These are phyloP conservation scores for Daucus carota DNA, from an alignment of 129 eudicot species.

Conservation along the genomic window DH1_v3.0 NC_030383.2:44203001-44203500, in stretches of 20 bases:
- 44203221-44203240: constrained; percentile 27
- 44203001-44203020: too few relatives aligned
- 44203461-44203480: constrained; percentile 29
- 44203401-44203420: constrained; percentile 9
- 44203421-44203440: constrained; percentile 11
- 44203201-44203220: constrained; percentile 14
- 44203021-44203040: too few relatives aligned
- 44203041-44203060: too few relatives aligned
- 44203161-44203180: constrained; percentile 10
- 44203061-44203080: neutral
- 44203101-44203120: too few relatives aligned
- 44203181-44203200: constrained; percentile 4
- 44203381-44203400: neutral
- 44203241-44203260: neutral
- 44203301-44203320: neutral
- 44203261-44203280: constrained; percentile 14
- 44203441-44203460: constrained; percentile 18
- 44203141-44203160: neutral
- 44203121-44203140: neutral
- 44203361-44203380: constrained; percentile 16
- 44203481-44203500: constrained; percentile 16
- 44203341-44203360: neutral
- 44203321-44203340: neutral
- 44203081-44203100: too few relatives aligned
- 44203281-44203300: constrained; percentile 35